Conservation (phyloP, 2,329 filamentous ascomycete species). For the Calonectria pauciramosa region DNA sequence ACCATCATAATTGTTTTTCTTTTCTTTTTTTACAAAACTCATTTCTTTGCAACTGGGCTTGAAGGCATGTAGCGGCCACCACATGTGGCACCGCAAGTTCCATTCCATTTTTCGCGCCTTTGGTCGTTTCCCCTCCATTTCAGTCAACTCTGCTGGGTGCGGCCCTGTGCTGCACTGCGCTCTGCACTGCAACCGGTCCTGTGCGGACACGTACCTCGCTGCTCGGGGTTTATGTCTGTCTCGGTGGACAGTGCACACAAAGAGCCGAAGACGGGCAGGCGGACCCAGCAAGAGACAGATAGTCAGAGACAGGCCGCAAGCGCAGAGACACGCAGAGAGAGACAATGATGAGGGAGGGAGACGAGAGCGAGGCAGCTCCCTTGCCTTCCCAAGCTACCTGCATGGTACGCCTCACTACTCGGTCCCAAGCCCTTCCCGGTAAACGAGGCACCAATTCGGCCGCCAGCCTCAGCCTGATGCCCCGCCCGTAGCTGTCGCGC, state of each 20-base stretch:
- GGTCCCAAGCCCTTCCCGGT: not conserved
- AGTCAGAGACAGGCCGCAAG: not conserved
- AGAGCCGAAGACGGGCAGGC: slow-evolving; percentile 11
- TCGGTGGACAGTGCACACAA: slow-evolving; percentile 3
- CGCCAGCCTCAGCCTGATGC: slow-evolving; percentile 21
- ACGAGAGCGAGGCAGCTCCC: not conserved
- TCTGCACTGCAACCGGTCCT: slow-evolving; percentile 9
- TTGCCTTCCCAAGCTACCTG: slow-evolving; percentile 6
- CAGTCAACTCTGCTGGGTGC: not conserved
- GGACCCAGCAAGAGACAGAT: slow-evolving; percentile 6
- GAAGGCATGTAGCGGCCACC: not conserved
- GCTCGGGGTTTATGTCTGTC: not conserved
- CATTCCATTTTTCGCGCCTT: not conserved
- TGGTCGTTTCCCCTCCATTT: not conserved
- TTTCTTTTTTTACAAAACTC: not conserved
- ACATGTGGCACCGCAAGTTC: not conserved
- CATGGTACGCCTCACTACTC: slow-evolving; percentile 12
- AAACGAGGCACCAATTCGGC: slow-evolving; percentile 5
- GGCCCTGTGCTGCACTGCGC: not conserved
- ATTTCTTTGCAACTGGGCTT: not conserved
- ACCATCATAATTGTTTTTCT: not conserved
- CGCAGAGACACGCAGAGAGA: not conserved
- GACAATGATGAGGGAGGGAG: not conserved
- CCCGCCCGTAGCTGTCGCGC: not conserved
- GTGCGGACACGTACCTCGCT: not conserved